A percentile compares a stretch with the other conserved stretches of the same genome.
Conservation (phyloP, 2,329 filamentous ascomycete species). For the Onygenales sp. region DNA sequence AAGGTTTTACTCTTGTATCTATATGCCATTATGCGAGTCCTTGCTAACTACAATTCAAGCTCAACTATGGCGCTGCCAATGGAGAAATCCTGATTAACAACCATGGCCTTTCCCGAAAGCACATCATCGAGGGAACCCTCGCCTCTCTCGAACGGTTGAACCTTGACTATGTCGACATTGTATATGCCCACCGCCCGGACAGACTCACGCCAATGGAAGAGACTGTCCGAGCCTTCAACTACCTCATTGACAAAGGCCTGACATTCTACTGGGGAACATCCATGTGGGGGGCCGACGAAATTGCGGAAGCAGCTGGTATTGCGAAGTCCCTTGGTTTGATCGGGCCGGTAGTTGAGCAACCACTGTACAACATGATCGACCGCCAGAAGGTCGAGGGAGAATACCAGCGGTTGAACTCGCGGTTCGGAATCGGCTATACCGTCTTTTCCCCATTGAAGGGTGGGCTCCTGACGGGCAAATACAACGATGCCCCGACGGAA, state of each 20-base stretch:
- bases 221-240: conserved; percentile 62
- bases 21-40: neutral
- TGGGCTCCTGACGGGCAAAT: conserved; percentile 59
- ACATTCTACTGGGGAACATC: conserved; percentile 65
- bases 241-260: conserved; percentile 59
- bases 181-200: conserved; percentile 64
- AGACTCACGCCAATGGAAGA: conserved; percentile 61
- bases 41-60: conserved; percentile 20
- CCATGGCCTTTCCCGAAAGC: conserved; percentile 59
- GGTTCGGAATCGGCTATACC: conserved; percentile 53
- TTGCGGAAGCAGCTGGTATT: conserved; percentile 52
- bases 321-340: conserved; percentile 53
- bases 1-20: conserved; percentile 16
- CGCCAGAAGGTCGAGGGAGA: conserved; percentile 55
- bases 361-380: conserved; percentile 56
- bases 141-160: conserved; percentile 52
- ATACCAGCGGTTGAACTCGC: conserved; percentile 51
- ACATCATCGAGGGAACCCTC: conserved; percentile 57
- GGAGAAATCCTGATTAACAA: conserved; percentile 58
- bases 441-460: conserved; percentile 53
- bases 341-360: conserved; percentile 47
- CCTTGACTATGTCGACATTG: conserved; percentile 58
- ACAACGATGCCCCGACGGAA: conserved; percentile 49
- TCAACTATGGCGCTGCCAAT: conserved; percentile 55
- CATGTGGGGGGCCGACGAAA: conserved; percentile 60